Percentiles rank a stretch among this genome's conserved stretches.
Conservation (phyloP, 2,329 filamentous ascomycete genomes). For the Aureobasidium sp. region DNA sequence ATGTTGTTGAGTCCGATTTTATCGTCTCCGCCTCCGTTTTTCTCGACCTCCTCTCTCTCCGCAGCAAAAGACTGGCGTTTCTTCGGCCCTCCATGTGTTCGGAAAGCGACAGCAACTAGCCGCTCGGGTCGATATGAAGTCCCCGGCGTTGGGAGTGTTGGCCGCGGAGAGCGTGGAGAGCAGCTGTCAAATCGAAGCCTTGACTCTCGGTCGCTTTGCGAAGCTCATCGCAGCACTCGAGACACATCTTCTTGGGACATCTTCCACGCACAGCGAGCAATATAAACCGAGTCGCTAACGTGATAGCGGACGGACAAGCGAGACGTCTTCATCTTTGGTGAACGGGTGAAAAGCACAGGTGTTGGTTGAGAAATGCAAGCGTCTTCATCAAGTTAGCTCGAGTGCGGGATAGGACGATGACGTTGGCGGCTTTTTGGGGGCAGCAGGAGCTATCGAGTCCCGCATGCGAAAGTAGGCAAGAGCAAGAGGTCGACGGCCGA, state of each 20-base stretch:
- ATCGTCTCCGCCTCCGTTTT: neutral
- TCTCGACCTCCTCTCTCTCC: slow-evolving; percentile 7
- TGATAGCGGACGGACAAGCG: neutral
- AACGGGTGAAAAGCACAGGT: slow-evolving; percentile 11
- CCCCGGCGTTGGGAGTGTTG: neutral
- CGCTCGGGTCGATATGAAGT: slow-evolving; percentile 5
- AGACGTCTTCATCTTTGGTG: neutral
- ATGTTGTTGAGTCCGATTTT: slow-evolving; percentile 10
- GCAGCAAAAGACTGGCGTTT: slow-evolving; percentile 3
- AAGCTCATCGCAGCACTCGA: neutral
- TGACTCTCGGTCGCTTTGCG: neutral
- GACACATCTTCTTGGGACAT: neutral
- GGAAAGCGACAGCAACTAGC: slow-evolving; percentile 6
- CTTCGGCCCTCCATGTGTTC: slow-evolving; percentile 15
- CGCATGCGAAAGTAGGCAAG: neutral
- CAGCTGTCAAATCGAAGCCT: neutral
- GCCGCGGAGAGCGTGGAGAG: slow-evolving; percentile 8
- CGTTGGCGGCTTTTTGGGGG: slow-evolving; percentile 8
- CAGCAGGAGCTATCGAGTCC: slow-evolving; percentile 5
- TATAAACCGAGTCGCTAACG: neutral
- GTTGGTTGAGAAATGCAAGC: slow-evolving; percentile 10
- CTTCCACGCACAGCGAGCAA: neutral
- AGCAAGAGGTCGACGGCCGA: neutral
- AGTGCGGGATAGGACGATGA: slow-evolving; percentile 9
- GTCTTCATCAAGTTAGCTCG: neutral